Evolutionary conservation across 2,329 filamentous ascomycete species (phyloP), one percentile per base, ranked within the genome.

Genomic region (Capronia coronata): DNA sequence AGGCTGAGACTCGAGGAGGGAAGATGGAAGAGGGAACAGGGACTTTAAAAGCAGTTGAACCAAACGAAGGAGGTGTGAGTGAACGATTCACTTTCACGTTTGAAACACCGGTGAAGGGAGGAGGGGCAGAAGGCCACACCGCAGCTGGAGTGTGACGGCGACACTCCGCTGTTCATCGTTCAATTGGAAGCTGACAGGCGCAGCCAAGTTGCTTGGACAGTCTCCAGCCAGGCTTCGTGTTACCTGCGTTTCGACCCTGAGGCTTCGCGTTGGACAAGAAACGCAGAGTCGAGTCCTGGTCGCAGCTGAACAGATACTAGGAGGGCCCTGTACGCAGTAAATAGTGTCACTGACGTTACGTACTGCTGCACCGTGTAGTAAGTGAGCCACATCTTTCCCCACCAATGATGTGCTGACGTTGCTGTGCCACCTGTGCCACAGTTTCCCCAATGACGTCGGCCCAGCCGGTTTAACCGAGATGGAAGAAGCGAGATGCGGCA

Each of bases 381-480:
- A n/a, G n/a, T n/a, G n/a, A n/a, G n/a, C n/a, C n/a, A n/a, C n/a
- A n/a, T n/a, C n/a, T n/a, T n/a, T n/a, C n/a, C n/a, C n/a, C n/a
- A n/a, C n/a, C n/a, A n/a, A n/a, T n/a, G n/a, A n/a, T n/a, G n/a
- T n/a, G n/a, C n/a, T n/a, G n/a, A n/a, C n/a, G n/a, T n/a, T n/a
- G n/a, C n/a, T n/a, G n/a, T n/a, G n/a, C n/a, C n/a, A n/a, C n/a
- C n/a, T n/a, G n/a, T n/a, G n/a, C n/a, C n/a, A n/a, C n/a, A n/a
- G n/a, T n/a, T n/a, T n/a, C n/a, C 19, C 19, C 13, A 5, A 35
- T 46, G 44, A 46, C 34, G 44, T 46, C 22, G n/a, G 8, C 44
- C 44, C 14, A 46, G 44, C 35, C 44, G 44, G 44, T 39, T 18
- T 19, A 37, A 37, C 34, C 34, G 34, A 37, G 14, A 37, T 11